Base-by-base conservation (phyloP, 345 rosid genomes). In the Acer negundo region DNA sequence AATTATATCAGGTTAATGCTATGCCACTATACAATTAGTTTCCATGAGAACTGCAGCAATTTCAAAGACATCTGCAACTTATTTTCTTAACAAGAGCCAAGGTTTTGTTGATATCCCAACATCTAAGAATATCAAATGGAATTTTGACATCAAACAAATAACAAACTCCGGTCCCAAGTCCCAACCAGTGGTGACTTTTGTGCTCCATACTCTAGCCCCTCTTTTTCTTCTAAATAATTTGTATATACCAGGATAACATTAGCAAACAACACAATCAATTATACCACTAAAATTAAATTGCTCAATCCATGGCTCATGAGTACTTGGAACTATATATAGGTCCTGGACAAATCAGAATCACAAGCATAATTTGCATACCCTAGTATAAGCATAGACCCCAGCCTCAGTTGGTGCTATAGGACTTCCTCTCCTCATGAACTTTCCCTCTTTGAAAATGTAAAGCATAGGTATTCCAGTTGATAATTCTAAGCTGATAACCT, bases 391-490 rank as follows among this genome's bases (percentile, higher is more conserved):
- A 84, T 92, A 96, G 47, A 96, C 97, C 31, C 99, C 99, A 13
- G 94, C 97, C 84, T 96, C 99, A 1, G 93, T 69, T 47, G 99
- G 98, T 72, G 87, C 95, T 0, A 82, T 85, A 8, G 99, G 99
- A 79, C 98, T 92, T 69, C 99, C 98, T 82, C 97, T 91, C 80
- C 94, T 81, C 51, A 89, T 84, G 89, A 96, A 96, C 67, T 89
- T 94, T 8, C 98, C 93, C 53, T 90, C 97, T 84, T 91, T 92
- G 81, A 88, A 88, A 72, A 96, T 92, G 88, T 96, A 96, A 69
- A 96, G 99, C 89, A 96, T 89, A 5, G 98, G 99, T 72, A 94
- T 81, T 78, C 99, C 99, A 2, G 99, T 96, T 31, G 99, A 92
- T 47, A 94, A 75, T 82, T 96, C 98, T 46, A 96, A 81, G 79